Percentiles rank a stretch among this genome's conserved stretches.
Conservation (phyloP, 2,329 filamentous ascomycete species). For the Colletotrichum acutatum region DNA sequence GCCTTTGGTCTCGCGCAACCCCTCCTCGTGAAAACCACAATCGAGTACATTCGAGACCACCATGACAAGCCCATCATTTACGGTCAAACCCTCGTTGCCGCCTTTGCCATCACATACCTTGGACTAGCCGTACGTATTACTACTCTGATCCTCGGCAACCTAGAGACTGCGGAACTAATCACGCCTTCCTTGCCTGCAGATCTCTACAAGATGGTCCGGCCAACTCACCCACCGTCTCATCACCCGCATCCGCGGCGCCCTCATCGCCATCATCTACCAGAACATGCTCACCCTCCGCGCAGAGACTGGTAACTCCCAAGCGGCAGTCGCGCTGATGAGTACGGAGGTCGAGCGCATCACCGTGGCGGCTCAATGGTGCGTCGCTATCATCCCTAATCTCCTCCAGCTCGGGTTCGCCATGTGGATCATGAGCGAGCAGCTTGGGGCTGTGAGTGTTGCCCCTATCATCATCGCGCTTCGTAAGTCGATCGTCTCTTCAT, state of each 20-base stretch:
- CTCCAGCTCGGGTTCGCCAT: slow-evolving; percentile 41
- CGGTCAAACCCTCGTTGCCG: slow-evolving; percentile 53
- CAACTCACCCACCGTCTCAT: slow-evolving; percentile 39
- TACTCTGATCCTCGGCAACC: fast-evolving
- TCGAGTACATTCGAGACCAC: slow-evolving; percentile 16
- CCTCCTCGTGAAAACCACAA: slow-evolving; percentile 50
- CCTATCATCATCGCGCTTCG: slow-evolving; percentile 49
- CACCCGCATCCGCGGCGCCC: slow-evolving; percentile 41
- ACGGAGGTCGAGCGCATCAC: slow-evolving; percentile 44
- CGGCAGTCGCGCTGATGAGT: slow-evolving; percentile 42
- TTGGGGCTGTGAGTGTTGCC: slow-evolving; percentile 52
- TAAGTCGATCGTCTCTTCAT: slow-evolving; percentile 39
- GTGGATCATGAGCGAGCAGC: slow-evolving; percentile 44
- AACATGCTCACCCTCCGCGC: slow-evolving; percentile 38
- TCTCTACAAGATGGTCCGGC: slow-evolving; percentile 21
- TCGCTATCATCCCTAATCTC: slow-evolving; percentile 31
- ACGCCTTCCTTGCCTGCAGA: not conserved
- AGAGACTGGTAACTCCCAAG: slow-evolving; percentile 24
- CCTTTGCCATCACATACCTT: slow-evolving; percentile 51
- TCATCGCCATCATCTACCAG: slow-evolving; percentile 42
- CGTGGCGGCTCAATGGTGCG: slow-evolving; percentile 37
- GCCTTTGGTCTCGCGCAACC: slow-evolving; percentile 58
- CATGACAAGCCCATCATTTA: slow-evolving; percentile 29
- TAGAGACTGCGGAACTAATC: not conserved
- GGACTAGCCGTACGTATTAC: slow-evolving; percentile 46